These are phyloP conservation scores for Penicillium waksmanii DNA, from an alignment of 495 filamentous ascomycete genomes.

Conservation along the genomic window DNA sequence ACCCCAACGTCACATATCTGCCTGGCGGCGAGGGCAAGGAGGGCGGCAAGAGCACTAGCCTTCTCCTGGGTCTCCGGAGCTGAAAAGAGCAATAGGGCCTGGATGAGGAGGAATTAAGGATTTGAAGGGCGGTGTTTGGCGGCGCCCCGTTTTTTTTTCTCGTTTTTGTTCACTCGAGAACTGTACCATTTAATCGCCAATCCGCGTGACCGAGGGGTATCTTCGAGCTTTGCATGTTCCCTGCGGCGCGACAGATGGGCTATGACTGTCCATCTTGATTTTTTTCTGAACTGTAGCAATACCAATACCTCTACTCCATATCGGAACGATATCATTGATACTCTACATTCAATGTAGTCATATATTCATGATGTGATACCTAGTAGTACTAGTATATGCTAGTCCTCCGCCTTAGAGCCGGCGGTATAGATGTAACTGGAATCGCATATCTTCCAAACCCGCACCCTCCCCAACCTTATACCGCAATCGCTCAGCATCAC, in stretches of 20 bases:
- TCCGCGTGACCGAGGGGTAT: slow-evolving; percentile 22
- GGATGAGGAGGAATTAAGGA: slow-evolving; percentile 13
- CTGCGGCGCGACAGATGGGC: slow-evolving; percentile 35
- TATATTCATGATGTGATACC: slow-evolving; percentile 6
- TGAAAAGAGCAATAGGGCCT: slow-evolving; percentile 22
- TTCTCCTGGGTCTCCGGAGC: slow-evolving; percentile 63
- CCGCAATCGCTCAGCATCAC: slow-evolving; percentile 63
- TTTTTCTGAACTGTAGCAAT: slow-evolving; percentile 47
- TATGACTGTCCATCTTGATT: slow-evolving; percentile 25
- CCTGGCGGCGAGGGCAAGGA: slow-evolving; percentile 72
- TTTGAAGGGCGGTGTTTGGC: slow-evolving; percentile 29
- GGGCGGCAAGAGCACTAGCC: slow-evolving; percentile 63
- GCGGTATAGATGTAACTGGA: slow-evolving; percentile 83
- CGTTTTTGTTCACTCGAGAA: slow-evolving; percentile 6
- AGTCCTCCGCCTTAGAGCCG: slow-evolving; percentile 27
- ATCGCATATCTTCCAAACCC: slow-evolving; percentile 88
- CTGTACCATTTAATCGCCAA: slow-evolving; percentile 40
- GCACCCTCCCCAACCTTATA: slow-evolving; percentile 73
- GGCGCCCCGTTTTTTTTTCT: slow-evolving; percentile 19
- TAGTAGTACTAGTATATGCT: neutral
- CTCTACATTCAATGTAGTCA: slow-evolving; percentile 12
- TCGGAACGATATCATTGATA: slow-evolving; percentile 24
- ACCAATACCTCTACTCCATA: slow-evolving; percentile 42
- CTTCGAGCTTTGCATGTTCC: slow-evolving; percentile 38
- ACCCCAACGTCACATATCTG: slow-evolving; percentile 96